Evolutionary conservation across 2,329 filamentous ascomycete species (phyloP).

Genomic region (Microthyrium microscopicum): DNA sequence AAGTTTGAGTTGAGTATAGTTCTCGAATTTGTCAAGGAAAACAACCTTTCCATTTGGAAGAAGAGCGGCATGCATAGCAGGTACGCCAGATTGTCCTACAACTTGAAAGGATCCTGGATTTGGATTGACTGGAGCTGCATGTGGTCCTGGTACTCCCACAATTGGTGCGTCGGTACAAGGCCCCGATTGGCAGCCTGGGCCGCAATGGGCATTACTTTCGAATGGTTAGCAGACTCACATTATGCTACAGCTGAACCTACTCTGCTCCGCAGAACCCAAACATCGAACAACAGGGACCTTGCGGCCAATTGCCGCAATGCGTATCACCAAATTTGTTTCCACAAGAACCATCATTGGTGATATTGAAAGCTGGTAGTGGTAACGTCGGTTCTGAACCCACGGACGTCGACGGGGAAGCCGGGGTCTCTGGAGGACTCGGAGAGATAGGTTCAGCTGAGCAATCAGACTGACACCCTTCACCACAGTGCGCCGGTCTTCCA

Average conservation of each 20-base stretch:
- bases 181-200: slow-evolving; percentile 39
- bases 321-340: slow-evolving; percentile 31
- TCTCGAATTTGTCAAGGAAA: slow-evolving; percentile 47
- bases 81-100: slow-evolving; percentile 41
- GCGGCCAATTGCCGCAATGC: slow-evolving; percentile 35
- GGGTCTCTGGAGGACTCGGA: too few species aligned
- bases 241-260: slow-evolving; percentile 10
- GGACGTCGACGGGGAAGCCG: too few species aligned
- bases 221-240: neutral
- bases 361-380: too few species aligned
- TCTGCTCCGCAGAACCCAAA: slow-evolving; percentile 38
- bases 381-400: slow-evolving; percentile 1
- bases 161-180: slow-evolving; percentile 31
- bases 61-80: slow-evolving; percentile 44
- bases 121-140: slow-evolving; percentile 28
- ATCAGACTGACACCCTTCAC: too few species aligned
- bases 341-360: slow-evolving; percentile 37
- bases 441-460: too few species aligned
- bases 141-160: slow-evolving; percentile 36
- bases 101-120: slow-evolving; percentile 31
- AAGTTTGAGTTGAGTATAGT: slow-evolving; percentile 40
- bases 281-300: slow-evolving; percentile 38
- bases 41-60: slow-evolving; percentile 41
- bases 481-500: too few species aligned
- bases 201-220: slow-evolving; percentile 32